Evolutionary conservation across 495 filamentous ascomycete species (phyloP).

Genomic region (Oidiodendron maius): DNA sequence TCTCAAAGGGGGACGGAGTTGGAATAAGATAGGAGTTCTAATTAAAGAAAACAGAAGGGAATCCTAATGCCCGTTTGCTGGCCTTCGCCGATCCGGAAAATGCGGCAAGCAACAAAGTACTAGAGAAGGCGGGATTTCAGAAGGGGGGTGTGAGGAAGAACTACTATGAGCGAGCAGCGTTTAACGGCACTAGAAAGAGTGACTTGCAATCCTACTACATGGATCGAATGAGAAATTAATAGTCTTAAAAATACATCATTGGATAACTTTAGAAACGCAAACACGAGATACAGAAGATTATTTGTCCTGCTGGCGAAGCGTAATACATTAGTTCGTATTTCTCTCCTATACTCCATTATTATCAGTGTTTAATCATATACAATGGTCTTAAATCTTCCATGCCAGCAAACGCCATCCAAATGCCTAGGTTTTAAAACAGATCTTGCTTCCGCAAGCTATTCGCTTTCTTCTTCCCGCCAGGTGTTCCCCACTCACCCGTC

Average conservation of each 20-base stretch:
- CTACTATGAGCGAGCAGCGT: conserved; percentile 3
- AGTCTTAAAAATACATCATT: too few species aligned
- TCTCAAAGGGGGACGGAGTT: too few species aligned
- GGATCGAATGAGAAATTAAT: too few species aligned
- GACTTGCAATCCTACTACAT: conserved; percentile 16
- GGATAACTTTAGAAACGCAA: too few species aligned
- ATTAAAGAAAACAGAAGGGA: not conserved
- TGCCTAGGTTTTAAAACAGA: not conserved
- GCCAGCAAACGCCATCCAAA: not conserved
- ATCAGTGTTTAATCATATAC: too few species aligned
- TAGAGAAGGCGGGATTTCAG: conserved; percentile 16
- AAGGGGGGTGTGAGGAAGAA: conserved; percentile 5
- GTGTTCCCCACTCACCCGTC: conserved; percentile 20
- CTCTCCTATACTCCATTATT: too few species aligned
- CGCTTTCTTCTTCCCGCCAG: conserved; percentile 16
- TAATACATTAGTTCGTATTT: too few species aligned
- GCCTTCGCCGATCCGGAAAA: conserved; percentile 16
- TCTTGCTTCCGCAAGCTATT: conserved; percentile 21
- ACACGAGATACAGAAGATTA: too few species aligned
- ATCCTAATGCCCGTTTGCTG: conserved; percentile 1
- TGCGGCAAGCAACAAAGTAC: conserved; percentile 8
- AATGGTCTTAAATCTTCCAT: not conserved
- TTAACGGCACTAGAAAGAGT: conserved; percentile 4
- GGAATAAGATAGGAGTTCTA: too few species aligned
- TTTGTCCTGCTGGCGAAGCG: too few species aligned